These are phyloP conservation scores for Desmodesmus armatus DNA, from an alignment of 139 green algal genomes.

Conservation along the genomic window DNA sequence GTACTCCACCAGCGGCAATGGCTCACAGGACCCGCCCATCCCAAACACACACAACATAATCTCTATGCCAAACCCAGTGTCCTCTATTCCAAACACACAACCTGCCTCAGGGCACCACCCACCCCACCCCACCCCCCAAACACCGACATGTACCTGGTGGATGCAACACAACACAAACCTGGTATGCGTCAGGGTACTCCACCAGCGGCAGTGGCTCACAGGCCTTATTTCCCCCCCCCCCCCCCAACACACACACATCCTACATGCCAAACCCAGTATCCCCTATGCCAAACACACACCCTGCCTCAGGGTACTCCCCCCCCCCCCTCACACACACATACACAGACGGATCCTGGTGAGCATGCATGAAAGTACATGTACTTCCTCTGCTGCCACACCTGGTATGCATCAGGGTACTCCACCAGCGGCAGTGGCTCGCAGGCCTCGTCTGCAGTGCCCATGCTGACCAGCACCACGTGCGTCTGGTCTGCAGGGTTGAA, in stretches of 20 bases:
- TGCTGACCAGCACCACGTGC: neutral
- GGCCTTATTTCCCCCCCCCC: too few species aligned
- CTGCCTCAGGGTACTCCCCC: too few species aligned
- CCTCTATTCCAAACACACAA: neutral
- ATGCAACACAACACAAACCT: neutral
- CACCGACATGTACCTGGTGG: neutral
- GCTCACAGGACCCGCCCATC: neutral
- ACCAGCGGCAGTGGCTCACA: constrained; percentile 18
- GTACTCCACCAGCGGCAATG: constrained; percentile 28
- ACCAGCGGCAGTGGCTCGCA: constrained; percentile 18
- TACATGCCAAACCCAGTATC: neutral
- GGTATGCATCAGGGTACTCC: constrained; percentile 28
- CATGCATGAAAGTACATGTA: too few species aligned
- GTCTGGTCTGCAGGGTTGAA: neutral
- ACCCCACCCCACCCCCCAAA: too few species aligned
- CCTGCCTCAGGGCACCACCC: too few species aligned
- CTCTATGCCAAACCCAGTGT: neutral
- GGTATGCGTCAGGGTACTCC: constrained; percentile 28
- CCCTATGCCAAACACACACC: neutral
- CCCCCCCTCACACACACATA: too few species aligned
- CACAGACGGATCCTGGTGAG: neutral
- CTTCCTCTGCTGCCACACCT: neutral
- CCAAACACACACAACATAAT: too few species aligned
- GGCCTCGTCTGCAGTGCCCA: neutral
- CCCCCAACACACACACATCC: too few species aligned